Evolutionary conservation across 495 filamentous ascomycete species (phyloP).

Genomic region (Oidiodendron maius): DNA sequence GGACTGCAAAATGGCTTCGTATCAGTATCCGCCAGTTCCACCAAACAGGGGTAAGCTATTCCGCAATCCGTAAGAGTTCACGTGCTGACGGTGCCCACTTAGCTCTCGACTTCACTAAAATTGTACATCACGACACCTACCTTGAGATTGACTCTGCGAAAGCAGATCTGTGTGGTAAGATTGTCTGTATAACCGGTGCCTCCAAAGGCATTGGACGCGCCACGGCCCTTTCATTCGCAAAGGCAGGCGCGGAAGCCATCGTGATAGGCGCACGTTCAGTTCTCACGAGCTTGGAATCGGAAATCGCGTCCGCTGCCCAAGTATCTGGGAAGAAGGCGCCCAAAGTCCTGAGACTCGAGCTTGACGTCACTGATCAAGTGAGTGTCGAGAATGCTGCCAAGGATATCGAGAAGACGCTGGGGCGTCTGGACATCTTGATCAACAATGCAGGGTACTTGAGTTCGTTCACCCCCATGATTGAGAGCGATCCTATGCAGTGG

Average conservation of each 20-base stretch:
- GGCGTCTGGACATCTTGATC: constrained; percentile 49
- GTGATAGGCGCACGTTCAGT: constrained; percentile 39
- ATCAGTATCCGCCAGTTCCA: background rate
- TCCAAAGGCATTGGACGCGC: constrained; percentile 43
- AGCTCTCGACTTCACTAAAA: constrained; percentile 1
- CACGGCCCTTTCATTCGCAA: constrained; percentile 38
- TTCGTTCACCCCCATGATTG: constrained; percentile 27
- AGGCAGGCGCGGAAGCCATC: constrained; percentile 29
- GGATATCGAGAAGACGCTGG: constrained; percentile 26
- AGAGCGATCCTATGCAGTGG: constrained; percentile 24
- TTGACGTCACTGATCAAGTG: constrained; percentile 36
- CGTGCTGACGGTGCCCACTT: background rate
- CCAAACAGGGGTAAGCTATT: background rate
- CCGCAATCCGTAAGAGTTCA: background rate
- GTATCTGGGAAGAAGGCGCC: constrained; percentile 25
- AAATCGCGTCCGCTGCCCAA: constrained; percentile 32
- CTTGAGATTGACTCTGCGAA: constrained; percentile 28
- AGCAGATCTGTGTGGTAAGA: constrained; percentile 16
- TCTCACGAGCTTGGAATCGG: constrained; percentile 23
- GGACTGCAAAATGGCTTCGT: background rate
- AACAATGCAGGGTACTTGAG: constrained; percentile 52
- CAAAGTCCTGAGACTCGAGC: constrained; percentile 25
- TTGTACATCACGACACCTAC: constrained; percentile 37
- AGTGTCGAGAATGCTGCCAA: constrained; percentile 33
- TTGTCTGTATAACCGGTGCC: constrained; percentile 43